Evolutionary conservation across 108 stramenopile species (phyloP).

Genomic region (Aurantiochytrium sp.): DNA sequence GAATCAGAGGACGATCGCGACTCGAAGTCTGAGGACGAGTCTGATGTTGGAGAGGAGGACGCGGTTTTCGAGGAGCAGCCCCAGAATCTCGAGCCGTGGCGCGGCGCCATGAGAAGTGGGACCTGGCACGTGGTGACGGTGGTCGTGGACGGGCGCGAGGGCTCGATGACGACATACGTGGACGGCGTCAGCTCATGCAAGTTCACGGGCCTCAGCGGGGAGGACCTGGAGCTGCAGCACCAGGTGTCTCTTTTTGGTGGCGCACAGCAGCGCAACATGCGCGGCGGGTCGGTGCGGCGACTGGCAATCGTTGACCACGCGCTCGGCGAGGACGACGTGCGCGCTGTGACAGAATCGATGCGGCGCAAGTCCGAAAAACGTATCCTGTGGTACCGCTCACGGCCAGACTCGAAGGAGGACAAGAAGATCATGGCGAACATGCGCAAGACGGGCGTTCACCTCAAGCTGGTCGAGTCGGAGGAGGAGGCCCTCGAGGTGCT

Average conservation of each 20-base stretch:
- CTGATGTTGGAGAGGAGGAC: background rate
- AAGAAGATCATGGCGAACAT: background rate
- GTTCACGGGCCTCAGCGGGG: background rate
- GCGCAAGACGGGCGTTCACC: background rate
- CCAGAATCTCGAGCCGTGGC: background rate
- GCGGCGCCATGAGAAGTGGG: background rate
- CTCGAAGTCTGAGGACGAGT: background rate
- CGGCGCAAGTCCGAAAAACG: background rate
- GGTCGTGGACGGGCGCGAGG: background rate
- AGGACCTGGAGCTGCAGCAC: constrained; percentile 34
- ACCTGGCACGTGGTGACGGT: constrained; percentile 32
- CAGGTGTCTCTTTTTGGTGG: constrained; percentile 33
- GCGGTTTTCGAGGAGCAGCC: background rate
- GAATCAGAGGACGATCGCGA: background rate
- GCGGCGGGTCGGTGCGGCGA: constrained; percentile 31
- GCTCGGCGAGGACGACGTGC: background rate
- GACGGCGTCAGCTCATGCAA: constrained; percentile 12
- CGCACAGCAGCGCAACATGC: constrained; percentile 25
- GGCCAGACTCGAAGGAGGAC: background rate
- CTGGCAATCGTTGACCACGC: constrained; percentile 3
- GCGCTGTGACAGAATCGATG: background rate
- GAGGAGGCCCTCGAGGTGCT: background rate
- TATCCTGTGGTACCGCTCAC: background rate
- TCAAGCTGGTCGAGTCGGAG: background rate
- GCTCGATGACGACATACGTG: constrained; percentile 31